These are phyloP conservation scores for Russula compacta DNA, from an alignment of 768 basidiomycete species.

Conservation along the genomic window DNA sequence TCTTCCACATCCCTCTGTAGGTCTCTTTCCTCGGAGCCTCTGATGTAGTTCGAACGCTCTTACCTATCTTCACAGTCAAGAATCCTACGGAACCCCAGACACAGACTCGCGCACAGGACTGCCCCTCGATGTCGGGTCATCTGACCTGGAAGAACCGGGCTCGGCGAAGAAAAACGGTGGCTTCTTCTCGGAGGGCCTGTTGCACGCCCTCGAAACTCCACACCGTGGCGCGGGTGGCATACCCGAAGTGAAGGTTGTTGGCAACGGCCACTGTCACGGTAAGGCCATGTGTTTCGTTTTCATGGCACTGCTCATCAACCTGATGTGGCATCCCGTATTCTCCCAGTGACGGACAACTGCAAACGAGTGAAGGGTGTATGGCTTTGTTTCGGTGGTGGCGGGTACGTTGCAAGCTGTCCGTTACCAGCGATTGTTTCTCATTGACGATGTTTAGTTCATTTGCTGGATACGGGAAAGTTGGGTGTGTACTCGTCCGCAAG, in stretches of 20 bases:
- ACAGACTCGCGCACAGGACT: constrained; percentile 47
- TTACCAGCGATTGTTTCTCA: constrained; percentile 8
- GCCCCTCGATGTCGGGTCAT: constrained; percentile 59
- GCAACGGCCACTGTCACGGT: constrained; percentile 89
- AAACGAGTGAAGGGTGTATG: constrained; percentile 78
- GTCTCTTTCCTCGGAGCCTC: constrained; percentile 25
- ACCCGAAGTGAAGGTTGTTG: constrained; percentile 78
- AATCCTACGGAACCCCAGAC: constrained; percentile 68
- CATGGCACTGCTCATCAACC: not conserved
- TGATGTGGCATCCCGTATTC: constrained; percentile 9
- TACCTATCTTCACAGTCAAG: constrained; percentile 39
- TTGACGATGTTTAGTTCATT: constrained; percentile 45
- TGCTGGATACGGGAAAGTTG: constrained; percentile 71
- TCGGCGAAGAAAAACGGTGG: constrained; percentile 64
- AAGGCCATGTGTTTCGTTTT: constrained; percentile 20
- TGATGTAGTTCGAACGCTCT: not conserved
- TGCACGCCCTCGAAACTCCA: constrained; percentile 64
- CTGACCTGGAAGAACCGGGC: constrained; percentile 49
- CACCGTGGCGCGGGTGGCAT: constrained; percentile 39
- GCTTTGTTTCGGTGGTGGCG: constrained; percentile 86
- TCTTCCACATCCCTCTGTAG: constrained; percentile 94
- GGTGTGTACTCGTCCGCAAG: constrained; percentile 34
- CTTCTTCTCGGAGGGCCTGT: constrained; percentile 76
- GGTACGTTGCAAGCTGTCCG: constrained; percentile 35
- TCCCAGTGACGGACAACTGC: constrained; percentile 78